Evolutionary conservation across 768 basidiomycete species (phyloP).

Genomic region (Boletus sensibilis): DNA sequence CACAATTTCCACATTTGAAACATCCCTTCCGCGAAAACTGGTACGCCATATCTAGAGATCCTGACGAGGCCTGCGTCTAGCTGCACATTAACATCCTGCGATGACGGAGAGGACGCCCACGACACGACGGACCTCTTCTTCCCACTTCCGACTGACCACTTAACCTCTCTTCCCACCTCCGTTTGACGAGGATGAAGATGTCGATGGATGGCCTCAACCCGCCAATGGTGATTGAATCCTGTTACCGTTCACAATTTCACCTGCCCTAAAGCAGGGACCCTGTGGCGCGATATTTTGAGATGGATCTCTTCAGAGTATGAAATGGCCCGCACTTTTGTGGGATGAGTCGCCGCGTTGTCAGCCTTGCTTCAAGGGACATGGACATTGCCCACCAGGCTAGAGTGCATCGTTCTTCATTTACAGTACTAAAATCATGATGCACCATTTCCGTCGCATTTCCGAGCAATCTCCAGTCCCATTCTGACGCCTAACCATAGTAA

Average conservation of each 20-base stretch:
- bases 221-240: slow-evolving; percentile 16
- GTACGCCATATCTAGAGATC: slow-evolving; percentile 62
- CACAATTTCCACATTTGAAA: slow-evolving; percentile 92
- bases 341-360: slow-evolving; percentile 10
- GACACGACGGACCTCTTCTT: slow-evolving; percentile 55
- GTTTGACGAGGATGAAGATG: slow-evolving; percentile 54
- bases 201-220: slow-evolving; percentile 30
- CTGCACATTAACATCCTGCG: slow-evolving; percentile 19
- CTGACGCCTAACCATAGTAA: slow-evolving; percentile 15
- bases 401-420: slow-evolving; percentile 15
- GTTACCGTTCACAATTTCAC: slow-evolving; percentile 19
- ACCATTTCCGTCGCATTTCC: slow-evolving; percentile 28
- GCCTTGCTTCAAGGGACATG: slow-evolving; percentile 10
- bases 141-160: slow-evolving; percentile 72
- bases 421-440: slow-evolving; percentile 13
- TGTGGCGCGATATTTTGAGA: slow-evolving; percentile 24
- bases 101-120: background rate
- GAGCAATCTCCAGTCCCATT: slow-evolving; percentile 19
- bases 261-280: slow-evolving; percentile 36
- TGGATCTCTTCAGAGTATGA: slow-evolving; percentile 11
- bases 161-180: slow-evolving; percentile 66
- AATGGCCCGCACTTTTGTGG: slow-evolving; percentile 5
- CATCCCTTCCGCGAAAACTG: slow-evolving; percentile 86
- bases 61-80: slow-evolving; percentile 44
- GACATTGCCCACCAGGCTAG: slow-evolving; percentile 6